Evolutionary conservation across 495 filamentous ascomycete genomes (phyloP), one percentile per base, ranked within the genome.

Genomic region (Umbilicaria muhlenbergii): DNA sequence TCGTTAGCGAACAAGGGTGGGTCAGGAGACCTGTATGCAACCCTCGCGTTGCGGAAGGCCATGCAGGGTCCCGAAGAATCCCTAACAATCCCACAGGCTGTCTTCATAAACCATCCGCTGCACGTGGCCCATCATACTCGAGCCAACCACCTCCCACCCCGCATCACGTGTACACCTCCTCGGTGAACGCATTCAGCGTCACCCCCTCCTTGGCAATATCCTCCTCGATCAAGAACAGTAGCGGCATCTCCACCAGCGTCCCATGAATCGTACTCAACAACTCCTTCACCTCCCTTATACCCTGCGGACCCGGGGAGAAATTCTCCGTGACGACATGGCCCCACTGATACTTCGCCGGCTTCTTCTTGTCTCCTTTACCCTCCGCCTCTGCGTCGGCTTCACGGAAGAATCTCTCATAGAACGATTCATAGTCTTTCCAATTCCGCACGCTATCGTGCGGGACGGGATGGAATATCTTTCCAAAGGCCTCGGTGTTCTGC

Each of bases 201-300:
- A 93, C 42, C 3, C 89, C 89, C 48, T 86, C 75, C 68, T 88
- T 78, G 4, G 88, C 89, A 57, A 96, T 73, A 63, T 94, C 86
- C 59, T 84, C 75, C 19, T 86, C 83, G 52, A 78, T 78, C 58
- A 96, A 61, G 61, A 96, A 96, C 49, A 83, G 67, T 52, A 96
- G 64, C 40, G 88, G 86, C 89, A 94, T 94, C 67, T 94, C 82
- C 17, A 94, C 86, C 36, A 94, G 55, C 12, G 74, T 85, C 0
- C 89, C 89, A 50, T 78, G 78, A 12, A 94, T 70, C 40, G 71
- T 69, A 43, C 73, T 74, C 44, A 96, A 61, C 60, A 77, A 67
- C 32, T 84, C 85, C 69, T 96, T 96, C 34, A 96, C 70, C 66
- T 91, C 81, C 32, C 55, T 57, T 18, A 77, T 63, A 14, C 63